phyloP scores from a whole-genome alignment of 129 eudicot species.

The Arctium minus region DNA sequence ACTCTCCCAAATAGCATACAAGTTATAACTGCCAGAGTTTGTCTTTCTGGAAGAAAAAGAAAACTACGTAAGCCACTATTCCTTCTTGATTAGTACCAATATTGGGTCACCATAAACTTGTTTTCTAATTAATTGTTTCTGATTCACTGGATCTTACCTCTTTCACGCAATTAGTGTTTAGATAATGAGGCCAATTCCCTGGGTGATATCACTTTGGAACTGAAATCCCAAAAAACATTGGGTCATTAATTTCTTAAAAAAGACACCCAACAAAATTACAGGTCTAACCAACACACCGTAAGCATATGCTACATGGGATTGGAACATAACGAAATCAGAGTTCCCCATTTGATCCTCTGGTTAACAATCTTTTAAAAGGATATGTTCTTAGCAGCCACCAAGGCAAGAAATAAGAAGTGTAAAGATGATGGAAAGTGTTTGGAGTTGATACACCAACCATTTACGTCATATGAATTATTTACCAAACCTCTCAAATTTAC shows the following conservation, averaged over 20 bases:
- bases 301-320: not conserved
- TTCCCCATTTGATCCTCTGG: not conserved
- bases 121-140: not conserved
- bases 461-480: not conserved
- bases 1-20: not conserved
- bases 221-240: too few species aligned
- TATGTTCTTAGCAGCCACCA: too few species aligned
- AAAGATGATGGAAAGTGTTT: too few species aligned
- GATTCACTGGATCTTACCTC: not conserved
- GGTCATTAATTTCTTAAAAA: too few species aligned
- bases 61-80: not conserved
- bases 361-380: not conserved
- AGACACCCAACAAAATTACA: too few species aligned
- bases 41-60: not conserved
- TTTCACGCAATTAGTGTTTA: not conserved
- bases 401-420: too few species aligned
- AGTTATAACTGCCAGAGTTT: not conserved
- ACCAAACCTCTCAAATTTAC: not conserved
- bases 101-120: too few species aligned
- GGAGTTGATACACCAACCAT: too few species aligned
- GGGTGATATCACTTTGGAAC: not conserved
- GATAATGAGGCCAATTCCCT: not conserved
- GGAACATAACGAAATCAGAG: not conserved
- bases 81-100: not conserved
- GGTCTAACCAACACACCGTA: not conserved